Evolutionary conservation across 2,329 filamentous ascomycete species (phyloP).

Genomic region (Alternaria arbusti): DNA sequence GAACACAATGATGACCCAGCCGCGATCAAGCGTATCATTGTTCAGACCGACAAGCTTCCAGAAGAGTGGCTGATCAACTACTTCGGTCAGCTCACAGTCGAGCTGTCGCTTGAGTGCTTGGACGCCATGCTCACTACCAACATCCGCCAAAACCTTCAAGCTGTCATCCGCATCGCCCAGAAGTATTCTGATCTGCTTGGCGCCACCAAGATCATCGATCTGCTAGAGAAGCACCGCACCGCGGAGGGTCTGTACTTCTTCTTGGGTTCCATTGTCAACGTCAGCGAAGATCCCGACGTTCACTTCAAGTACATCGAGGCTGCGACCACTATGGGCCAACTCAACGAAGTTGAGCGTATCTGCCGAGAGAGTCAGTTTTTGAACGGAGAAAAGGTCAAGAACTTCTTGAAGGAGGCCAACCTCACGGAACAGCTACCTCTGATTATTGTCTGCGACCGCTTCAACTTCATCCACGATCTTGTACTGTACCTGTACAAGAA

Average conservation of each 20-base stretch:
- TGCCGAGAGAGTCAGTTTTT: conserved; percentile 79
- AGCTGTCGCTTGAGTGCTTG: conserved; percentile 91
- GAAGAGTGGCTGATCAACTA: conserved; percentile 90
- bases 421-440: conserved; percentile 91
- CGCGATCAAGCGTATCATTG: conserved; percentile 86
- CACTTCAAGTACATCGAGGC: conserved; percentile 99
- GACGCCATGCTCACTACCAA: conserved; percentile 97
- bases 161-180: conserved; percentile 92
- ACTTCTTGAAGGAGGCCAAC: conserved; percentile 97
- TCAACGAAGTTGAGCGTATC: conserved; percentile 95
- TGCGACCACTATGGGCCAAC: conserved; percentile 89
- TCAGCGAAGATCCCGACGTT: conserved; percentile 93
- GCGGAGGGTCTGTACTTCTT: conserved; percentile 98
- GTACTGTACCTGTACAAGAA: conserved; percentile 98
- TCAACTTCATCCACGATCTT: conserved; percentile 97
- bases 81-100: conserved; percentile 93
- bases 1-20: conserved; percentile 94
- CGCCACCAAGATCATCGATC: conserved; percentile 83
- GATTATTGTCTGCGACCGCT: conserved; percentile 99
- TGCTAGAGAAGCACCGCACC: conserved; percentile 97
- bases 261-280: conserved; percentile 95
- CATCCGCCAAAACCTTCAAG: conserved; percentile 94
- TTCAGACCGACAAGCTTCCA: conserved; percentile 86
- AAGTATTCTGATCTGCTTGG: conserved; percentile 97
- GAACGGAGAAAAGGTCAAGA: conserved; percentile 96